Evolutionary conservation across 1,139 yeast species (phyloP), one percentile per base, ranked within the genome.

Genomic region (Saccharomyces hybrid): DNA sequence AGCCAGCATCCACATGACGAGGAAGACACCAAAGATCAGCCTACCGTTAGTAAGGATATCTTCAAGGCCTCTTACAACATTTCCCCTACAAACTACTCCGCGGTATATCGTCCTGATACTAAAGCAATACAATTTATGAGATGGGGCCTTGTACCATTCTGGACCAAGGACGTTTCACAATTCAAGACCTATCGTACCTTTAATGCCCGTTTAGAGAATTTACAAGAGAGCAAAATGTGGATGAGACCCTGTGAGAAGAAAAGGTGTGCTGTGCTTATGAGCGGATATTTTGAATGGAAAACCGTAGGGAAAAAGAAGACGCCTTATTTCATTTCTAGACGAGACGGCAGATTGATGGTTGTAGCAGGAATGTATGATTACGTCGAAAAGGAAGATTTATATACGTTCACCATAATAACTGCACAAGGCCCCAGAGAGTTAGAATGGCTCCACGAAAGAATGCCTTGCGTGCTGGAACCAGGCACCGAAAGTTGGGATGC

Each of bases 241-340:
- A 56, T 55, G 2, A 57, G 58, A 8, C 58, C 63, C 41, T 54
- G 62, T 47, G 54, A 58, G 25, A 74, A 71, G 27, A 60, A 61
- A 48, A 62, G 78, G 11, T 90, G 97, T 66, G 83, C 84, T 1
- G 80, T 89, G 0, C 91, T 96, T 0, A 78, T 87, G 46, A 80
- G 81, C 62, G 97, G 97, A 0, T 91, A 90, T 68, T 90, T 80
- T 65, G 98, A 90, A 69, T 90, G 97, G 97, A 60, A 55, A 50
- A 62, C 61, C 34, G 66, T 54, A 51, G 68, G 63, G 54, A 60
- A 63, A 42, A 74, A 73, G 19, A 83, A 80, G 60, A 67, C 68
- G 0, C 97, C 97, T 0, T 81, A 85, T 66, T 90, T 75, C 65
- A 76, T 90, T 14, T 79, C 77, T 52, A 76, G 86, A 8, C 75